Conservation (phyloP, 169 alveolate species). For the Plasmodium knowlesi region DNA sequence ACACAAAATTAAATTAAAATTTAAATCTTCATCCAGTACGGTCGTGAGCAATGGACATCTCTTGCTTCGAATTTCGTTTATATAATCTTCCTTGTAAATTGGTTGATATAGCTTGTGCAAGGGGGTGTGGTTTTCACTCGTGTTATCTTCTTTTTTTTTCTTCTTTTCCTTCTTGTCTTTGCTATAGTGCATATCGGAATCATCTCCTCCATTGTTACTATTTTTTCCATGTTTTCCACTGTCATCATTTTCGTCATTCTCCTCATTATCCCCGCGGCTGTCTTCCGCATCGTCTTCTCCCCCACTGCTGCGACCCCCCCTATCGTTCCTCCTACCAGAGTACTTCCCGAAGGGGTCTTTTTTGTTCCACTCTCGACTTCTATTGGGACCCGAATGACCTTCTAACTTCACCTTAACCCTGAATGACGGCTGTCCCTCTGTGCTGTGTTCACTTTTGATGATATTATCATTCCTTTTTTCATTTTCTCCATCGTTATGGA, state of each 20-base stretch:
- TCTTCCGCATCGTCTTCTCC: slow-evolving; percentile 4
- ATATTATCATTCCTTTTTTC: background rate
- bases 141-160: background rate
- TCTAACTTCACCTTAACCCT: slow-evolving; percentile 11
- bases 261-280: background rate
- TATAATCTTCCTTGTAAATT: slow-evolving; percentile 61
- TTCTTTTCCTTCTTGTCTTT: background rate
- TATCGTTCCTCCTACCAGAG: background rate
- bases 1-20: slow-evolving; percentile 78
- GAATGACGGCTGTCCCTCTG: background rate
- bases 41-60: slow-evolving; percentile 36
- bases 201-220: background rate
- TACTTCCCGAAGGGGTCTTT: background rate
- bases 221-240: background rate
- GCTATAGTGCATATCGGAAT: background rate
- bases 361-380: background rate
- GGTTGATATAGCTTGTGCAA: slow-evolving; percentile 73
- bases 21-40: slow-evolving; percentile 55
- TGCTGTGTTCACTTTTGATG: background rate
- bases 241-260: background rate
- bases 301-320: background rate
- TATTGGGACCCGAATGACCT: background rate
- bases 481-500: background rate
- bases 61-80: slow-evolving; percentile 51
- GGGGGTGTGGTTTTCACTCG: slow-evolving; percentile 16